Evolutionary conservation across 2,329 filamentous ascomycete species (phyloP).

Genomic region (Helotiales sp.): DNA sequence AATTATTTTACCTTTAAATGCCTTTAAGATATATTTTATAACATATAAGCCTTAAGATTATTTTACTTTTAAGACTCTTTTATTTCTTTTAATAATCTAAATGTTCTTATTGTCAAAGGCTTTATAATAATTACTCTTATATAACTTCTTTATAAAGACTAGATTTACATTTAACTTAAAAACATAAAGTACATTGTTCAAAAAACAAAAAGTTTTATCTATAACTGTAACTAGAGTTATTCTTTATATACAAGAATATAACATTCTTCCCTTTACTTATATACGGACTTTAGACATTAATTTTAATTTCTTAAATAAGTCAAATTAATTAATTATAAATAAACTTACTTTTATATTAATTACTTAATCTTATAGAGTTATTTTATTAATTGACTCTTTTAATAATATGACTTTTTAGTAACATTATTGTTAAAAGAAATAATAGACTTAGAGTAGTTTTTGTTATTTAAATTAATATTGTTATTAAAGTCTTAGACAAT

Average conservation of each 20-base stretch:
- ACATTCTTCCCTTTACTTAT: too few relatives aligned
- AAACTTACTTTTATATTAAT: neutral
- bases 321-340: neutral
- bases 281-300: neutral
- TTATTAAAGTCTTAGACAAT: too few relatives aligned
- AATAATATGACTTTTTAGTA: neutral
- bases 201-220: too few relatives aligned
- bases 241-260: neutral
- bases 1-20: neutral
- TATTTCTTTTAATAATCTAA: neutral
- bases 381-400: neutral
- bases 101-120: neutral
- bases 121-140: neutral
- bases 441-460: neutral
- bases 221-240: too few relatives aligned
- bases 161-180: too few relatives aligned
- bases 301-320: neutral
- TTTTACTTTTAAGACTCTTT: too few relatives aligned
- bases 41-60: neutral
- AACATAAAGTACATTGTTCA: too few relatives aligned
- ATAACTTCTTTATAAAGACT: too few relatives aligned
- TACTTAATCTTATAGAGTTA: neutral
- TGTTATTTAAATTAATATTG: too few relatives aligned
- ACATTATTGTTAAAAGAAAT: neutral
- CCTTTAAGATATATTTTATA: neutral